Percentiles rank a stretch among this genome's conserved stretches.
phyloP scores from a whole-genome alignment of 176 grass and related monocot genomes.

The Hyparrhenia diplandra region DNA sequence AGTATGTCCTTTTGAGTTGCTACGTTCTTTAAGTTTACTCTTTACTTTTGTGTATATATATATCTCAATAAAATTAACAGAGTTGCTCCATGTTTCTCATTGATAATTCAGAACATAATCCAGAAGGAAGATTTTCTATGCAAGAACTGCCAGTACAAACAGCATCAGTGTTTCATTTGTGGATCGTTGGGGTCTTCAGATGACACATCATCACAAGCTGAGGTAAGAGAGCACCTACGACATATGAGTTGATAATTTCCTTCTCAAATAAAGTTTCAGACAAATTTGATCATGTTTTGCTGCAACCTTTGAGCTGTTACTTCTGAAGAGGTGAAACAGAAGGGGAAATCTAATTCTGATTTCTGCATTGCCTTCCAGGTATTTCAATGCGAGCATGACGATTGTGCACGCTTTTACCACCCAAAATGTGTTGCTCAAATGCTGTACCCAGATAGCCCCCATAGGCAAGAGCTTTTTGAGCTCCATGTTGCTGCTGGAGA shows the following conservation, averaged over 20 bases:
- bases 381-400: constrained; percentile 42
- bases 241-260: not conserved
- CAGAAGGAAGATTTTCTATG: constrained; percentile 25
- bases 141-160: constrained; percentile 42
- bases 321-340: not conserved
- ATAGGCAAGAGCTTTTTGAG: constrained; percentile 3
- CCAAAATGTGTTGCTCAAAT: constrained; percentile 58
- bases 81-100: constrained; percentile 16
- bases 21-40: not conserved
- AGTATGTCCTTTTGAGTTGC: constrained; percentile 30
- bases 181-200: constrained; percentile 53
- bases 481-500: constrained; percentile 30
- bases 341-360: constrained; percentile 1
- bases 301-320: not conserved
- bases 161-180: constrained; percentile 68
- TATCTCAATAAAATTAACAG: not conserved
- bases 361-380: constrained; percentile 48
- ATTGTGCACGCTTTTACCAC: constrained; percentile 78
- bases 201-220: not conserved
- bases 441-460: constrained; percentile 25
- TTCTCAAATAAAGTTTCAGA: not conserved
- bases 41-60: constrained; percentile 30
- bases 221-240: constrained; percentile 13
- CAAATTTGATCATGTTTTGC: not conserved
- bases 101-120: constrained; percentile 25